Percentiles rank a stretch among this genome's conserved stretches.
These are phyloP conservation scores for Rhododendron kiyosumense DNA, from an alignment of 148 eudicot species.

Conservation along the genomic window DNA sequence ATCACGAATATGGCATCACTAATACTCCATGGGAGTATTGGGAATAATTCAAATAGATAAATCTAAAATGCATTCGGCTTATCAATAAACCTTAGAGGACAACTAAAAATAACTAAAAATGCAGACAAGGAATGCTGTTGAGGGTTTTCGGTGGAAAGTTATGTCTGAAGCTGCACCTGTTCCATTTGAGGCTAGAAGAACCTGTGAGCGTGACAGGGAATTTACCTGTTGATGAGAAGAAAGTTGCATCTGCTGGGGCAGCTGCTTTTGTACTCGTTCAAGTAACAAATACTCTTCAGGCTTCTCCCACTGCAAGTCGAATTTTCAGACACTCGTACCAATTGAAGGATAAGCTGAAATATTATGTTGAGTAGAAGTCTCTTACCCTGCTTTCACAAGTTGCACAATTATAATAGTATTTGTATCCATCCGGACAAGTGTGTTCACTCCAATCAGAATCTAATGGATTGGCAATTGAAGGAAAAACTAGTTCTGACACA, in stretches of 20 bases:
- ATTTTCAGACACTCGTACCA: constrained; percentile 9
- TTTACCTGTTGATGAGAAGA: constrained; percentile 18
- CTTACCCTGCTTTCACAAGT: constrained; percentile 87
- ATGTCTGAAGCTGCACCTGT: constrained; percentile 19
- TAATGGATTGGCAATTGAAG: constrained; percentile 21
- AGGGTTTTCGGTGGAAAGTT: constrained; percentile 12
- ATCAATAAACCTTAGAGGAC: background rate
- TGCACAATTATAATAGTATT: constrained; percentile 68
- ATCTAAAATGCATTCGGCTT: background rate
- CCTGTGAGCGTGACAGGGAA: constrained; percentile 19
- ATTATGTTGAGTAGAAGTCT: background rate
- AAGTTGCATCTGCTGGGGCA: constrained; percentile 18
- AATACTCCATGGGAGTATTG: background rate
- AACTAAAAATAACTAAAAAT: background rate
- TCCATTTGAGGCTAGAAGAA: constrained; percentile 22
- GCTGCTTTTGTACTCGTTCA: constrained; percentile 41
- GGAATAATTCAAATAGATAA: background rate
- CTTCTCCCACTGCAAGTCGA: constrained; percentile 67
- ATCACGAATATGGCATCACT: background rate
- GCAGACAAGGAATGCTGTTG: background rate
- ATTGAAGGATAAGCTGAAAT: background rate
- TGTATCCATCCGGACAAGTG: constrained; percentile 81
- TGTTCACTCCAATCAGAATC: constrained; percentile 96
- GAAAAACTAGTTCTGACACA: constrained; percentile 17
- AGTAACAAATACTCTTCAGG: constrained; percentile 59